These are phyloP conservation scores for Austroboletus festivus DNA, from an alignment of 768 basidiomycete species.

Conservation along the genomic window DNA sequence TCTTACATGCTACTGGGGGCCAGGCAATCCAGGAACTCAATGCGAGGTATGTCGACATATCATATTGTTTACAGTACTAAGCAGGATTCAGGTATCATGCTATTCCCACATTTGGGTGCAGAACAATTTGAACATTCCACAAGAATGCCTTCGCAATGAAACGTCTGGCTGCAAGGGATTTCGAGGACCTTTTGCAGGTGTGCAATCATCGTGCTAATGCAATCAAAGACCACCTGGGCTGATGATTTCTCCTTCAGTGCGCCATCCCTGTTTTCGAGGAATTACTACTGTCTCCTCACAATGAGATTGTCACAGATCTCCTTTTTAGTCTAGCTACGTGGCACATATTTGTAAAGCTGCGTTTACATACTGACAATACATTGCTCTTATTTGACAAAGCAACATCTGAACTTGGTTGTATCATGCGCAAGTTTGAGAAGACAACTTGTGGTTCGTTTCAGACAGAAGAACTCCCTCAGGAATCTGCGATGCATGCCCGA, in stretches of 20 bases:
- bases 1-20: background rate
- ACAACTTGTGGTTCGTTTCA: background rate
- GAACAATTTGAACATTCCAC: constrained; percentile 31
- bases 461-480: background rate
- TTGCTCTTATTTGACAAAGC: background rate
- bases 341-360: constrained; percentile 1
- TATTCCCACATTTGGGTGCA: constrained; percentile 33
- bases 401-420: background rate
- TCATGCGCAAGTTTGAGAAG: background rate
- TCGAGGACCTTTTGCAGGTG: constrained; percentile 38
- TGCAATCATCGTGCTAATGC: background rate
- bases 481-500: background rate
- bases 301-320: background rate
- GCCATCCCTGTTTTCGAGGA: background rate
- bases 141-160: constrained; percentile 36
- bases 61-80: background rate
- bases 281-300: background rate
- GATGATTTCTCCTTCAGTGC: background rate
- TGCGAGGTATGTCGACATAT: constrained; percentile 15
- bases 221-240: background rate
- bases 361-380: background rate
- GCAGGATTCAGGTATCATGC: constrained; percentile 24
- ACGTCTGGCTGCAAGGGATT: constrained; percentile 35
- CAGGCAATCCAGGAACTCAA: constrained; percentile 7
- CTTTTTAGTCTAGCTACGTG: constrained; percentile 1